A percentile compares a stretch with the other conserved stretches of the same genome.
Conservation (phyloP, 1,284 basidiomycete genomes). For the Ceratobasidium papillatum region DNA sequence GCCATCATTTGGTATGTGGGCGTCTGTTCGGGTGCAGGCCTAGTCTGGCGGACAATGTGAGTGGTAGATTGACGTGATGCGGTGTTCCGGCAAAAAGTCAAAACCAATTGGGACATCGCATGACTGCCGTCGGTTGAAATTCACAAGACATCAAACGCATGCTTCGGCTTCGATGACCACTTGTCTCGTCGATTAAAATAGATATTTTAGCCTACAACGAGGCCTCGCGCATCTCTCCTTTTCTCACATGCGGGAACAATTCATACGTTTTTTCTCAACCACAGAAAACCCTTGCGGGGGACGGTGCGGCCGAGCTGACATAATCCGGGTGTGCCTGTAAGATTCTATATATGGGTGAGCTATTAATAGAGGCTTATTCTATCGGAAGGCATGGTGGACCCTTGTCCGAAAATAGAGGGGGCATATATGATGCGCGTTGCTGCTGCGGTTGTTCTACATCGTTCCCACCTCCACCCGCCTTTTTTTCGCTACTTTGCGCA, state of each 20-base stretch:
- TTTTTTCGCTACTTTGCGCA: too few relatives aligned
- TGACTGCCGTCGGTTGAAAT: background rate
- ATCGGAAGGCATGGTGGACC: constrained; percentile 9
- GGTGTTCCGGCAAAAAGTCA: background rate
- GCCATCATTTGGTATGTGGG: too few relatives aligned
- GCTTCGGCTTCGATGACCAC: background rate
- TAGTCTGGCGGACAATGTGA: background rate
- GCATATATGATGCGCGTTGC: constrained; percentile 32
- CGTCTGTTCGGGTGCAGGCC: background rate
- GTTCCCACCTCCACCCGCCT: constrained; percentile 22
- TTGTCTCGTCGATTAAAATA: background rate
- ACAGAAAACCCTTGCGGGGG: background rate
- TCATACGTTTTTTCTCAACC: background rate
- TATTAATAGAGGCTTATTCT: constrained; percentile 25
- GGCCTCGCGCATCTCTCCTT: background rate
- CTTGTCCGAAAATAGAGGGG: constrained; percentile 21
- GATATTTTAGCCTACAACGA: background rate
- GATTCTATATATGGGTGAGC: background rate
- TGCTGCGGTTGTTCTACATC: constrained; percentile 22
- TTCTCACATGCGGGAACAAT: too few relatives aligned
- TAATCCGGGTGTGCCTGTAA: constrained; percentile 8
- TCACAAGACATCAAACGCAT: background rate
- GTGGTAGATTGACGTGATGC: background rate
- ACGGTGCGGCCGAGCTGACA: background rate
- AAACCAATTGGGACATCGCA: background rate